Base-by-base conservation (phyloP, 176 grass and related monocot species). In the Musa itinerans region DNA sequence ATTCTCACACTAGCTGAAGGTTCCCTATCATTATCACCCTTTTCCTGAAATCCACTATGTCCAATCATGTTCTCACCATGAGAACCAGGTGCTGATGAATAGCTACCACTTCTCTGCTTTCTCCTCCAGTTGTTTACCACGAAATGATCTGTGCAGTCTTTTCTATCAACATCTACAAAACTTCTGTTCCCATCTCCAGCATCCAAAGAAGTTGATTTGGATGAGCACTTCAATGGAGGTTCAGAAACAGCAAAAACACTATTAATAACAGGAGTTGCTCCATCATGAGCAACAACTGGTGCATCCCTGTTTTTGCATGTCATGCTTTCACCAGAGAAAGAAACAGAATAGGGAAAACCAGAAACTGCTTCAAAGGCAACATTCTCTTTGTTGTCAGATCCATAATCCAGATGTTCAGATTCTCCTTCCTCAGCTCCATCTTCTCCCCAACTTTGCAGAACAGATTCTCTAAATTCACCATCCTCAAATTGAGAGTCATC, bases 401-500 rank as follows among this genome's bases (percentile, higher is more conserved):
- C 81, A 54, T 84, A 79, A 78, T 86, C 68, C 11, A 72, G 48
- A 71, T 11, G 76, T 79, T 83, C 84, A 75, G 69, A 17, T 65
- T 91, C 83, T 59, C 65, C 68, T 79, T 85, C 86, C 65, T 88
- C 78, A 81, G 77, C 87, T 15, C 74, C 71, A 53, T 89, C 84
- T 80, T 78, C 79, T 27, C 52, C 78, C 95, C 95, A 94, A 78
- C 72, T 84, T 34, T 68, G 57, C 14, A 76, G 75, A 76, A 72
- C 67, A 80, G 83, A 89, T 81, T 94, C 95, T 83, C 90, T 94
- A 59, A 99, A 76, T 74, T 99, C 95, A 20, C 95, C 95, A 77
- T 99, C 95, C 69, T 99, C 95, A 72, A 94, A 99, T 78, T 98
- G 95, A 85, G 88, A 93, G 78, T 99, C 95, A 67, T 99, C 91